Base-by-base conservation (phyloP, 805 yeast species). In the Saturnispora dispora region DNA sequence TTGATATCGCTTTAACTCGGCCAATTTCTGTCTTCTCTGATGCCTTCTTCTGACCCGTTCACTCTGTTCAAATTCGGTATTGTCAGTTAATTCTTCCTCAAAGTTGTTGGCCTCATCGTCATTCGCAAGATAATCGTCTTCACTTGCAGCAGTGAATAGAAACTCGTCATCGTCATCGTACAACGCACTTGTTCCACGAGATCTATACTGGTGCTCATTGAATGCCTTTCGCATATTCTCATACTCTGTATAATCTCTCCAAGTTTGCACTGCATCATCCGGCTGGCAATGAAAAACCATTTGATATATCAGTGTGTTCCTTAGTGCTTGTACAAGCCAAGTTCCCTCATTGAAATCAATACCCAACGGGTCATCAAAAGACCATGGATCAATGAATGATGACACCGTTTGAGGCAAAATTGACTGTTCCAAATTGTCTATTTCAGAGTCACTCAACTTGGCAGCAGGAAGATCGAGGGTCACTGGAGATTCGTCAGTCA, bases 241-340 rank as follows among this genome's bases (percentile, higher is more conserved):
- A 63, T 74, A 85, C 27, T 76, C 81, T 63, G 87, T 90, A 65
- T 88, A 93, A 52, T 88, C 96, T 52, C 77, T 77, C 99, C 99
- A 93, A 0, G 89, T 77, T 23, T 74, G 74, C n/a, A 91, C 98
- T 6, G 79, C 73, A 64, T 91, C 88, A 66, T 93, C 99, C 0
- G 99, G 99, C 63, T 95, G 99, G 55, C 88, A 81, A 57, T 90
- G 90, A 75, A 93, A 93, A 1, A 93, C 86, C 65, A 84, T 73
- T 54, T 96, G 75, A 70, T 78, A 93, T 1, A 95, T 70, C 53
- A 78, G 74, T 0, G 98, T 88, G 62, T 93, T 93, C 59, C 90
- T 75, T 49, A 84, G 71, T 0, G 99, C 97, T 60, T 79, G 80
- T 5, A 83, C 83, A 63, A 75, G 78, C 96, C 96, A 91, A 7